Conservation (phyloP, 352 stramenopile species). For the Elongisporangium undulatum region DNA sequence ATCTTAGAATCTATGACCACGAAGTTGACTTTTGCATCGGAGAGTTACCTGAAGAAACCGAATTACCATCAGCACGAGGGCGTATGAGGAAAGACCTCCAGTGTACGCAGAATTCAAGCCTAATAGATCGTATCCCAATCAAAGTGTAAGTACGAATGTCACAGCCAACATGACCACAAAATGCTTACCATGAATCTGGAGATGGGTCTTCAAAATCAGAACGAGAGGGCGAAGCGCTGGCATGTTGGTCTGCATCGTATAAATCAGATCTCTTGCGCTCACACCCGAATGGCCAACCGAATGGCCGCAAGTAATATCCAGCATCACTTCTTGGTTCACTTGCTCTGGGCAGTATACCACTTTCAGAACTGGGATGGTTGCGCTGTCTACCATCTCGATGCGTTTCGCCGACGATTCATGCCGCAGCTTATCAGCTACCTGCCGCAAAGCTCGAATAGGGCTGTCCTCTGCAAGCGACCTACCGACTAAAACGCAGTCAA, state of each 20-base stretch:
- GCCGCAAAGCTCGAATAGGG: constrained; percentile 87
- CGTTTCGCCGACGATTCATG: constrained; percentile 68
- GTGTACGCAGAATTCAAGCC: constrained; percentile 93
- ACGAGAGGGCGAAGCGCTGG: constrained; percentile 93
- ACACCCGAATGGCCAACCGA: constrained; percentile 93
- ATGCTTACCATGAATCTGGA: constrained; percentile 47
- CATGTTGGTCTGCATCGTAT: constrained; percentile 86
- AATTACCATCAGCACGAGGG: constrained; percentile 93
- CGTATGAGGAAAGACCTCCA: constrained; percentile 95
- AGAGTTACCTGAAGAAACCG: constrained; percentile 87
- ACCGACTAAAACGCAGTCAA: constrained; percentile 94
- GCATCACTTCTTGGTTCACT: constrained; percentile 43
- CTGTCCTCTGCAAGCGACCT: constrained; percentile 69
- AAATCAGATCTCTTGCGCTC: constrained; percentile 90
- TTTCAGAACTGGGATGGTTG: constrained; percentile 96
- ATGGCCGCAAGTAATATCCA: constrained; percentile 96
- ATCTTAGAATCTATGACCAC: not conserved
- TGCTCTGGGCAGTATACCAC: constrained; percentile 52
- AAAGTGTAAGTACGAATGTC: not conserved
- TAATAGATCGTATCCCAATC: constrained; percentile 32
- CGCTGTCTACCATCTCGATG: constrained; percentile 92
- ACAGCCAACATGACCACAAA: not conserved
- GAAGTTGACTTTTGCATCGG: not conserved
- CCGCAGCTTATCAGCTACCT: constrained; percentile 83
- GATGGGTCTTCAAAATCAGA: constrained; percentile 91